Conservation (phyloP, 768 basidiomycete species). For the Phaeotremella fagi region DNA sequence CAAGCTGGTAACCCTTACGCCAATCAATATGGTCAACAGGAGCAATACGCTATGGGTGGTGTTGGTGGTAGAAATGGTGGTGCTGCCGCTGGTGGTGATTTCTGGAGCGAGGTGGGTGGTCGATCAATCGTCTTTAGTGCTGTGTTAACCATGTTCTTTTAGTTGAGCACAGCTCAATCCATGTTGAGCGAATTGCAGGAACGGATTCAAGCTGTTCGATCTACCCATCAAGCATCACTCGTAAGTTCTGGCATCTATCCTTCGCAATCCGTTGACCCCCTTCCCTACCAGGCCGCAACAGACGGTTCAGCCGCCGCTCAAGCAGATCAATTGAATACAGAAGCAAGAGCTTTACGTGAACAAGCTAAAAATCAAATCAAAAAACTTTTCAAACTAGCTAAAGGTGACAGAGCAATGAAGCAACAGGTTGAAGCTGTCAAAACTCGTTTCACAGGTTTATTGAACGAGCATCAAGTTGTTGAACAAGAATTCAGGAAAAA, state of each 20-base stretch:
- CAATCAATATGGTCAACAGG: conserved; percentile 39
- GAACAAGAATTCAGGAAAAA: conserved; percentile 53
- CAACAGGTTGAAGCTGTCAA: conserved; percentile 50
- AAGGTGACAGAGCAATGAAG: conserved; percentile 47
- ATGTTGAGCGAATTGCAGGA: conserved; percentile 42
- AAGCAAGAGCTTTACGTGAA: conserved; percentile 47
- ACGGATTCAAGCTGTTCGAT: conserved; percentile 43
- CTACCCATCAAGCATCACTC: conserved; percentile 42
- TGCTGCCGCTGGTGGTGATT: conserved; percentile 32
- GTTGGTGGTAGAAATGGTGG: conserved; percentile 15
- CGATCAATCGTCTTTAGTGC: background rate
- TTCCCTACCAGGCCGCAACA: conserved; percentile 68
- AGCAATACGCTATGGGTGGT: conserved; percentile 38
- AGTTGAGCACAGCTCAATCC: conserved; percentile 29
- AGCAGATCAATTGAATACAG: conserved; percentile 40
- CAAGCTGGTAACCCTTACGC: conserved; percentile 13
- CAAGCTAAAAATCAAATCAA: conserved; percentile 50
- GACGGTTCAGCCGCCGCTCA: conserved; percentile 51
- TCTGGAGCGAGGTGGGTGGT: conserved; percentile 40
- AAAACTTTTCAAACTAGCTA: conserved; percentile 49
- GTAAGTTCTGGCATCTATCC: conserved; percentile 21
- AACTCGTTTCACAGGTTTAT: conserved; percentile 50
- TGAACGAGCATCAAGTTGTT: conserved; percentile 52
- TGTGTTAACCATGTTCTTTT: background rate
- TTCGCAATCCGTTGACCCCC: conserved; percentile 65